Evolutionary conservation across 2,329 filamentous ascomycete genomes (phyloP).

Genomic region (Cercospora citrullina): DNA sequence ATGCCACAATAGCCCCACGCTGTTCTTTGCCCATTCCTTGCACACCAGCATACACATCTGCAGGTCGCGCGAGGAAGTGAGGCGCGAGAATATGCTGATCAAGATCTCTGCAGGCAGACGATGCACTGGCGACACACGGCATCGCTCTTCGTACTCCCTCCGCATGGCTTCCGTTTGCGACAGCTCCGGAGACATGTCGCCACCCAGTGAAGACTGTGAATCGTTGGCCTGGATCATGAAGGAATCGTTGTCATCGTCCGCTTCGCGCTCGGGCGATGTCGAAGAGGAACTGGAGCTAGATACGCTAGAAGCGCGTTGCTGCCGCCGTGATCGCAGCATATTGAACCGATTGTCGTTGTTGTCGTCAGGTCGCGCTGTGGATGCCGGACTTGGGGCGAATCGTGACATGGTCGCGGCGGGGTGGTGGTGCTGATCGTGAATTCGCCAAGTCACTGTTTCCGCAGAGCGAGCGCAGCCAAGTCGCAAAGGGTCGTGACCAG

Average conservation of each 20-base stretch:
- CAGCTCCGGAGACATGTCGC: slow-evolving; percentile 56
- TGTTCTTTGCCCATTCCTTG: slow-evolving; percentile 87
- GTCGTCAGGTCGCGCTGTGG: not conserved
- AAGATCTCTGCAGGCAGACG: slow-evolving; percentile 91
- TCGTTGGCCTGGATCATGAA: slow-evolving; percentile 81
- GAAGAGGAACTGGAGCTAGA: slow-evolving; percentile 61
- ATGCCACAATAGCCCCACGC: slow-evolving; percentile 92
- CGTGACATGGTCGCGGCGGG: not conserved
- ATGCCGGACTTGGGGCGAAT: not conserved
- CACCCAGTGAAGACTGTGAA: slow-evolving; percentile 85
- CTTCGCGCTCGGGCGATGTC: slow-evolving; percentile 71
- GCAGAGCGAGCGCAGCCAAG: not conserved
- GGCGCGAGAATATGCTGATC: slow-evolving; percentile 85
- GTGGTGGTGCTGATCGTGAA: not conserved
- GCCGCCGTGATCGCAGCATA: slow-evolving; percentile 34
- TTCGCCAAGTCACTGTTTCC: not conserved
- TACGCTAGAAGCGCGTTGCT: slow-evolving; percentile 36
- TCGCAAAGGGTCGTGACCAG: slow-evolving; percentile 5
- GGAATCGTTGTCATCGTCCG: slow-evolving; percentile 92
- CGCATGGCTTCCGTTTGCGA: slow-evolving; percentile 66
- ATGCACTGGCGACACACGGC: slow-evolving; percentile 75
- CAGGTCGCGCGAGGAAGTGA: slow-evolving; percentile 71
- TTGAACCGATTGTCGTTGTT: not conserved
- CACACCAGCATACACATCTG: slow-evolving; percentile 91
- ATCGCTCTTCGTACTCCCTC: slow-evolving; percentile 59